Percentiles rank a stretch among this genome's conserved stretches.
phyloP scores from a whole-genome alignment of 768 basidiomycete genomes.

The Leccinum subgranulosum region DNA sequence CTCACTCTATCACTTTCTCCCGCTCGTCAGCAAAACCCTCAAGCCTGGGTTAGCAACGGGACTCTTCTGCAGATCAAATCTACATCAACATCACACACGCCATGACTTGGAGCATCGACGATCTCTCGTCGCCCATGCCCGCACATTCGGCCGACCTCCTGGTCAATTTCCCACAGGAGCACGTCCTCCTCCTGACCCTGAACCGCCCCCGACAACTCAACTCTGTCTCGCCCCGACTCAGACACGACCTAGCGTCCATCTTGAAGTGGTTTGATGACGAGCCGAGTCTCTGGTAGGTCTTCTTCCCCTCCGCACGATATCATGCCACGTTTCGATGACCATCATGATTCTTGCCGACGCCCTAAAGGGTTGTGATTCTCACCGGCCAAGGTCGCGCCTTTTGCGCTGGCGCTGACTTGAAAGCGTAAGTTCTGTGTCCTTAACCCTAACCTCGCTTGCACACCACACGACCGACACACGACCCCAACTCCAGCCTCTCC shows the following conservation, averaged over 20 bases:
- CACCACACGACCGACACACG: not conserved
- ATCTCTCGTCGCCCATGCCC: constrained; percentile 13
- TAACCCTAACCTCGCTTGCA: not conserved
- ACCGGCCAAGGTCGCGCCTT: constrained; percentile 73
- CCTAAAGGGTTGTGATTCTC: constrained; percentile 65
- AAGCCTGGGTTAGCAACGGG: not conserved
- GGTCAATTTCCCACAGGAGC: constrained; percentile 44
- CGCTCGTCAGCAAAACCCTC: not conserved
- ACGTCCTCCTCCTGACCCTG: constrained; percentile 52
- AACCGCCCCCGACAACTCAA: constrained; percentile 74
- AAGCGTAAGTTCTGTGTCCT: constrained; percentile 52
- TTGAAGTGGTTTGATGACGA: constrained; percentile 77
- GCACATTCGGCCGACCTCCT: constrained; percentile 36
- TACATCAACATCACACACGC: not conserved
- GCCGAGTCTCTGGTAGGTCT: constrained; percentile 62
- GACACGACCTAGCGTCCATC: constrained; percentile 45
- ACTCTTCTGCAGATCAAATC: not conserved
- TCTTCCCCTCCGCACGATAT: not conserved
- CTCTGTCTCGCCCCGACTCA: constrained; percentile 65
- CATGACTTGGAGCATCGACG: not conserved
- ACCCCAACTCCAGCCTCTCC: too few species aligned
- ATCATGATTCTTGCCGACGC: not conserved
- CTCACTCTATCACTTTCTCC: not conserved
- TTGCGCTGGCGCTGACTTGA: constrained; percentile 79
- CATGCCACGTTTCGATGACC: not conserved